A percentile compares a stretch with the other conserved stretches of the same genome.
These are phyloP conservation scores for Stagonosporopsis vannaccii DNA, from an alignment of 2,329 filamentous ascomycete genomes.

Conservation along the genomic window DNA sequence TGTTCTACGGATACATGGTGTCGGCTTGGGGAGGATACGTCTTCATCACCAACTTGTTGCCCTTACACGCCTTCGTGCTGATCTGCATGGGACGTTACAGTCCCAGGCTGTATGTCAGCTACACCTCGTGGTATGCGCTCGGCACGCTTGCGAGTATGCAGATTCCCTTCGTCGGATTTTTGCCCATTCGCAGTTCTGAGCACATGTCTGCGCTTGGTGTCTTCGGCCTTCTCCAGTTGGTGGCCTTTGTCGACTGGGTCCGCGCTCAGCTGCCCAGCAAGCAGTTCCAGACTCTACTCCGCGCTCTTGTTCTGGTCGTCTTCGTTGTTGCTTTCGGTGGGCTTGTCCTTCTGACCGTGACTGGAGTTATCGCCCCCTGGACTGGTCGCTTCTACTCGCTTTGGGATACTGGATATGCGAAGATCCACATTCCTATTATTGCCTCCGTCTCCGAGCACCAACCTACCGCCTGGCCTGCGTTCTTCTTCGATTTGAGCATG, in stretches of 20 bases:
- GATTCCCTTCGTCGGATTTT: constrained; percentile 97
- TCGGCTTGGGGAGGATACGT: constrained; percentile 99
- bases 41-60: constrained; percentile 97
- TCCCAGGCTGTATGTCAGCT: constrained; percentile 91
- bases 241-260: constrained; percentile 90
- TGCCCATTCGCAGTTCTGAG: constrained; percentile 95
- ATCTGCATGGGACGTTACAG: constrained; percentile 98
- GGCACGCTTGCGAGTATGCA: constrained; percentile 98
- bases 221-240: constrained; percentile 92
- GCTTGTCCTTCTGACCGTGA: constrained; percentile 82
- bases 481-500: constrained; percentile 98
- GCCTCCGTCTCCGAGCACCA: constrained; percentile 99
- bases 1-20: constrained; percentile 99
- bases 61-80: constrained; percentile 90
- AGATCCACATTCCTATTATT: constrained; percentile 99
- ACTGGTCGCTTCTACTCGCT: constrained; percentile 98
- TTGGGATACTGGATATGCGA: constrained; percentile 98
- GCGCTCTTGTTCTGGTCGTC: constrained; percentile 74
- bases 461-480: constrained; percentile 97
- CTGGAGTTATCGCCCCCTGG: constrained; percentile 96
- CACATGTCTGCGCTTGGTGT: constrained; percentile 97
- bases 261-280: constrained; percentile 86
- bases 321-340: constrained; percentile 76
- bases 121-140: constrained; percentile 97
- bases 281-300: constrained; percentile 92